Evolutionary conservation across 2,329 filamentous ascomycete species (phyloP).

Genomic region (Myriosclerotinia duriaeana): DNA sequence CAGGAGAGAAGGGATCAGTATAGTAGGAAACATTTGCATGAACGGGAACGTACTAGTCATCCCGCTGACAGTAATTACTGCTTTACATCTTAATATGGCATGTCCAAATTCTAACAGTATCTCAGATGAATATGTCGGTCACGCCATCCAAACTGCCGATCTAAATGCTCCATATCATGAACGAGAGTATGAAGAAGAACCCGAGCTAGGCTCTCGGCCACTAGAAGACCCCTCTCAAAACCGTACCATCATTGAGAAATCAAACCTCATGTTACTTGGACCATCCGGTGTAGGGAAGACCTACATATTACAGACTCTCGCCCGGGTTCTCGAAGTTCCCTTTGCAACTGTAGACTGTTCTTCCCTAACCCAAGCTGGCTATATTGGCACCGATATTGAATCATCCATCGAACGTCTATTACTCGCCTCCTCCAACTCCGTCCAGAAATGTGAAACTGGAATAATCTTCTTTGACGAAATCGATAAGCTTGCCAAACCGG

Average conservation of each 20-base stretch:
- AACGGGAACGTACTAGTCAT: conserved; percentile 57
- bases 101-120: conserved; percentile 39
- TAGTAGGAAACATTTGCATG: conserved; percentile 47
- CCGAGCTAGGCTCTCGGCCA: conserved; percentile 30
- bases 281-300: conserved; percentile 97
- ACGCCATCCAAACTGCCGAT: conserved; percentile 40
- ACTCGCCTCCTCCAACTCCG: conserved; percentile 86
- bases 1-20: conserved; percentile 64
- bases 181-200: conserved; percentile 23
- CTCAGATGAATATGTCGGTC: conserved; percentile 57
- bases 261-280: conserved; percentile 85
- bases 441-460: conserved; percentile 79
- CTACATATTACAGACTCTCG: conserved; percentile 80
- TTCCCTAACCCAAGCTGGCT: conserved; percentile 92
- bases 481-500: conserved; percentile 91
- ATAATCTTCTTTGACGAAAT: conserved; percentile 97
- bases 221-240: conserved; percentile 25
- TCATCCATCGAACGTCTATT: conserved; percentile 88
- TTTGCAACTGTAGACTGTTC: conserved; percentile 97
- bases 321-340: conserved; percentile 88
- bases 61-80: conserved; percentile 70
- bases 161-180: conserved; percentile 31
- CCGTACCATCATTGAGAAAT: conserved; percentile 71
- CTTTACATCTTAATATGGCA: conserved; percentile 13
- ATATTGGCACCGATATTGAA: conserved; percentile 98